phyloP scores from a whole-genome alignment of 2,329 filamentous ascomycete genomes.

The Ceratocystis cacaofunesta region DNA sequence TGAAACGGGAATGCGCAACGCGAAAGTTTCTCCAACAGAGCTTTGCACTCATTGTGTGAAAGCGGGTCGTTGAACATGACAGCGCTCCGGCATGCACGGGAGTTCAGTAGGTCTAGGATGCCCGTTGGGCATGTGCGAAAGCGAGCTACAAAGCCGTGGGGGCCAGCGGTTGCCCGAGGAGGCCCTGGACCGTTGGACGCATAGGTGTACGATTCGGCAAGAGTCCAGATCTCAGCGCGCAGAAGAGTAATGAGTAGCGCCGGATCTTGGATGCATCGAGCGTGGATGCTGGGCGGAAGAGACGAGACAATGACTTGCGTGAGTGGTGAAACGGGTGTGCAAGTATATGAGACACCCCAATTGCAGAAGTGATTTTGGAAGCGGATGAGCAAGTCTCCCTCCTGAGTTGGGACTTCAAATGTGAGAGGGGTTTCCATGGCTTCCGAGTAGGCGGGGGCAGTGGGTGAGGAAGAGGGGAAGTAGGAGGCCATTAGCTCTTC shows the following conservation, averaged over 20 bases:
- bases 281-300: constrained; percentile 57
- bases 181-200: neutral
- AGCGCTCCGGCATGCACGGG: constrained; percentile 62
- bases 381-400: constrained; percentile 42
- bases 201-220: constrained; percentile 32
- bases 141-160: constrained; percentile 39
- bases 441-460: constrained; percentile 23
- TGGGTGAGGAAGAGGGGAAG: constrained; percentile 24
- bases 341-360: constrained; percentile 58
- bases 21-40: constrained; percentile 42
- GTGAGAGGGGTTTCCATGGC: constrained; percentile 37
- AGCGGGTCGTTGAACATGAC: constrained; percentile 76
- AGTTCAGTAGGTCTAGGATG: constrained; percentile 63
- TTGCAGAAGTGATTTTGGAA: constrained; percentile 42
- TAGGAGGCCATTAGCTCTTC: constrained; percentile 52
- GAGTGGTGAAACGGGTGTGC: constrained; percentile 3
- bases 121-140: constrained; percentile 59
- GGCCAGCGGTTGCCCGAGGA: neutral
- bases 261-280: constrained; percentile 61
- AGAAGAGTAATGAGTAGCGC: constrained; percentile 58
- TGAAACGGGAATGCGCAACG: constrained; percentile 61
- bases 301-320: constrained; percentile 33
- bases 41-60: constrained; percentile 39
- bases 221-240: constrained; percentile 57
- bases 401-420: constrained; percentile 50